These are phyloP conservation scores for Neurospora sp. DNA, from an alignment of 495 filamentous ascomycete genomes.

Conservation along the genomic window DNA sequence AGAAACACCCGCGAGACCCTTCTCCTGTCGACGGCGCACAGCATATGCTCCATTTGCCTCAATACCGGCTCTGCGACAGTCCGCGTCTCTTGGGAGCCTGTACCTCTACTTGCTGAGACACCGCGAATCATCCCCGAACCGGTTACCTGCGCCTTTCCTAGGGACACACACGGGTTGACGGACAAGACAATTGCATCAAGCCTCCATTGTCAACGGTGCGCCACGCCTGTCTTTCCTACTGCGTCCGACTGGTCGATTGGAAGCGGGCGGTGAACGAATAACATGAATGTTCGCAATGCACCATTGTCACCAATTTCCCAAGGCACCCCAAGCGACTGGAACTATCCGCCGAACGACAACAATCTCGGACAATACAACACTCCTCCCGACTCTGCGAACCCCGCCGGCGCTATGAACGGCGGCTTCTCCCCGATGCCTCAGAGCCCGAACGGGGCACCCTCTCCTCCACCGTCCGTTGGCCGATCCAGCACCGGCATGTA, in stretches of 20 bases:
- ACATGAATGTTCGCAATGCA: slow-evolving; percentile 43
- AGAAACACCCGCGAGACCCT: background rate
- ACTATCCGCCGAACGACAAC: slow-evolving; percentile 52
- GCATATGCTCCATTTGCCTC: background rate
- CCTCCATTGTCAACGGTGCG: background rate
- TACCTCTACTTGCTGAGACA: background rate
- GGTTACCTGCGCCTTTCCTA: background rate
- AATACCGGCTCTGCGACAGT: background rate
- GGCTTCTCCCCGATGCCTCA: slow-evolving; percentile 40
- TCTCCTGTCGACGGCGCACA: background rate
- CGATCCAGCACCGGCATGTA: slow-evolving; percentile 67
- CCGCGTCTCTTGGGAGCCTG: background rate
- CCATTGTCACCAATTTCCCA: slow-evolving; percentile 76
- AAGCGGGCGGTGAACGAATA: slow-evolving; percentile 11
- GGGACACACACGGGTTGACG: background rate
- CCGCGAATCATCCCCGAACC: background rate
- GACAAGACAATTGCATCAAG: background rate
- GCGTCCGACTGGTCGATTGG: background rate
- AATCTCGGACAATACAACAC: slow-evolving; percentile 57
- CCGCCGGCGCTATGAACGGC: slow-evolving; percentile 48
- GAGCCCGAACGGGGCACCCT: slow-evolving; percentile 51
- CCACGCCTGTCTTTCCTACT: background rate
- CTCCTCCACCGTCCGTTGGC: slow-evolving; percentile 77
- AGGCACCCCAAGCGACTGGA: slow-evolving; percentile 76
- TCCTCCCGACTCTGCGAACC: slow-evolving; percentile 58